Conservation (phyloP, 805 yeast species). For the Myxozyma sirexii region DNA sequence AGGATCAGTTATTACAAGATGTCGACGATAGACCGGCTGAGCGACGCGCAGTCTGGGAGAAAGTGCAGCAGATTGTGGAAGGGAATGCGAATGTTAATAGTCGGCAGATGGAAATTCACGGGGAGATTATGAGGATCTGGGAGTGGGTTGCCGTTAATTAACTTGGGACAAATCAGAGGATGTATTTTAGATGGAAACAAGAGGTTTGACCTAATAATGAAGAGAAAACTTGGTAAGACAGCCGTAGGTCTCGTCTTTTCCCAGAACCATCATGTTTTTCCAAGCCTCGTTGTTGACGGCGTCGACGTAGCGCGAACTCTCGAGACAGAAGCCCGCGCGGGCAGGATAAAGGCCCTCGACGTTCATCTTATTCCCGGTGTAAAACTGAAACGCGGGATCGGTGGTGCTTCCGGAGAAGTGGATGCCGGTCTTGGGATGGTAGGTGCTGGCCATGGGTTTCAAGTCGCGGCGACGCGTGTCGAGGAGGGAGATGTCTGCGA, state of each 20-base stretch:
- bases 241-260: constrained; percentile 58
- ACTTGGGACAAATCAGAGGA: too few relatives aligned
- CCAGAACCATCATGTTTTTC: constrained; percentile 52
- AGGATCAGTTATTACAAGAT: constrained; percentile 50
- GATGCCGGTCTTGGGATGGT: constrained; percentile 50
- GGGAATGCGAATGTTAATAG: constrained; percentile 35
- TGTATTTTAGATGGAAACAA: too few relatives aligned
- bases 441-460: constrained; percentile 48
- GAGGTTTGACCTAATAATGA: constrained; percentile 15
- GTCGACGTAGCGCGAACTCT: constrained; percentile 61
- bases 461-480: constrained; percentile 53
- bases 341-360: constrained; percentile 39
- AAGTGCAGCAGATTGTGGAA: constrained; percentile 34
- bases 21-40: constrained; percentile 39
- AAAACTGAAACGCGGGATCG: constrained; percentile 68
- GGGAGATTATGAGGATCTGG: constrained; percentile 84
- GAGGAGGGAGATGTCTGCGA: constrained; percentile 38
- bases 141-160: constrained; percentile 56
- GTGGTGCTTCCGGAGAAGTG: constrained; percentile 54
- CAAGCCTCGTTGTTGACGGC: constrained; percentile 55
- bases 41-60: constrained; percentile 34
- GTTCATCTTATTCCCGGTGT: constrained; percentile 59
- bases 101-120: constrained; percentile 53
- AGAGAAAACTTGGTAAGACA: constrained; percentile 44
- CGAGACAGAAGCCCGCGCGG: constrained; percentile 62